These are phyloP conservation scores for Saccharomyces pastorianus DNA, from an alignment of 1,139 yeast species.

Conservation along the genomic window DNA sequence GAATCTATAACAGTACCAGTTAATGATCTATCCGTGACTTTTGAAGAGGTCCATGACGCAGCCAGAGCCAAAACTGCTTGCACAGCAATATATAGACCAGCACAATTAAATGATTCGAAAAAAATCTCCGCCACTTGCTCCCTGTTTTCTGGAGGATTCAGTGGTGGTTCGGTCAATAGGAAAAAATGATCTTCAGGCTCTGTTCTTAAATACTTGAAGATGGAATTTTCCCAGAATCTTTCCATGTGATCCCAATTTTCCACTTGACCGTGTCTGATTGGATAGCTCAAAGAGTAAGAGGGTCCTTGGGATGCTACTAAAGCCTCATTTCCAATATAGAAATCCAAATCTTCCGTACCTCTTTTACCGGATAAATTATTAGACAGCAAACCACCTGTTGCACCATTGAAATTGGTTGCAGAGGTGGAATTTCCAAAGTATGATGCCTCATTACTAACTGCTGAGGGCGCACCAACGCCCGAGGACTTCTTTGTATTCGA, in stretches of 20 bases:
- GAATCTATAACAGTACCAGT: conserved; percentile 98
- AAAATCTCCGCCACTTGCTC: conserved; percentile 97
- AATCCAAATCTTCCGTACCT: conserved; percentile 92
- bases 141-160: conserved; percentile 97
- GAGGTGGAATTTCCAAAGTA: conserved; percentile 32
- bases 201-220: conserved; percentile 89
- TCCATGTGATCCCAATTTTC: conserved; percentile 99
- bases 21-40: conserved; percentile 87
- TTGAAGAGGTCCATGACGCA: conserved; percentile 97
- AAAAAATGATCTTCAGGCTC: conserved; percentile 98
- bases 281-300: conserved; percentile 80
- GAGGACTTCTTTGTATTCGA: conserved; percentile 34
- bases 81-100: conserved; percentile 95
- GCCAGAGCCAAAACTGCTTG: conserved; percentile 98
- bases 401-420: conserved; percentile 28
- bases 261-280: conserved; percentile 94
- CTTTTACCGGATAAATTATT: conserved; percentile 61
- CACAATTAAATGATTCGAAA: conserved; percentile 98
- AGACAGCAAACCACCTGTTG: conserved; percentile 30
- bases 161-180: conserved; percentile 92
- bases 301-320: conserved; percentile 82
- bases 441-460: conserved; percentile 22
- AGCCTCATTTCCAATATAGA: conserved; percentile 94
- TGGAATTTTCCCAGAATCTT: conserved; percentile 95
- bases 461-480: conserved; percentile 23